Conservation (phyloP, 169 alveolate genomes). For the Cryptosporidium sp. region DNA sequence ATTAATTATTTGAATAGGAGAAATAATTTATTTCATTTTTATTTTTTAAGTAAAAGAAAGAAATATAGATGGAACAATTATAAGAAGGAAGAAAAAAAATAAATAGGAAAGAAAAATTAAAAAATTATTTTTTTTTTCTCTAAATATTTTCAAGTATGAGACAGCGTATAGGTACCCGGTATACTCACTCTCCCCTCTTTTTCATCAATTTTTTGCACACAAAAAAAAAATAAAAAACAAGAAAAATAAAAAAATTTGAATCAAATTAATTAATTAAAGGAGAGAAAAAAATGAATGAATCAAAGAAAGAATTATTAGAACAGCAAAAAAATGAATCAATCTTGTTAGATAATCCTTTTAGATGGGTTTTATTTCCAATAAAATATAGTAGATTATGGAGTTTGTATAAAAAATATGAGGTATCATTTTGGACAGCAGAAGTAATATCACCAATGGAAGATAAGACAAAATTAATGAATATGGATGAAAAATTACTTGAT, state of each 20-base stretch:
- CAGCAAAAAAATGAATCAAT: conserved; percentile 85
- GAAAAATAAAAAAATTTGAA: neutral
- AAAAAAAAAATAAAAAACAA: neutral
- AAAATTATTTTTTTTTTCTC: neutral
- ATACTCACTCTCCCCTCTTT: neutral
- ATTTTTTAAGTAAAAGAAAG: too few species aligned
- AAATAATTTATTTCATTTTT: too few species aligned
- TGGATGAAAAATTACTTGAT: conserved; percentile 74
- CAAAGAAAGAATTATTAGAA: conserved; percentile 76
- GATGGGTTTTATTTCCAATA: conserved; percentile 91
- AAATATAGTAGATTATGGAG: conserved; percentile 89
- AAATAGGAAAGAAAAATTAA: neutral
- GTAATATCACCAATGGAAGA: conserved; percentile 88
- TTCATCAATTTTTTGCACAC: neutral
- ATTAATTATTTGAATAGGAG: too few species aligned
- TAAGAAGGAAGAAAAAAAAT: too few species aligned
- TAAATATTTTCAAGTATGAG: conserved; percentile 3
- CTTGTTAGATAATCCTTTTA: conserved; percentile 85
- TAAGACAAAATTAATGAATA: conserved; percentile 44
- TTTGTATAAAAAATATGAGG: conserved; percentile 88
- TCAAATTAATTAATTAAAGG: neutral
- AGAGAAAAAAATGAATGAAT: conserved; percentile 30
- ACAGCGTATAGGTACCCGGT: neutral
- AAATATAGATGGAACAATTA: too few species aligned
- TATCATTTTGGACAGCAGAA: conserved; percentile 91